phyloP scores from a whole-genome alignment of 768 basidiomycete genomes.

The Gymnopilus junonius region DNA sequence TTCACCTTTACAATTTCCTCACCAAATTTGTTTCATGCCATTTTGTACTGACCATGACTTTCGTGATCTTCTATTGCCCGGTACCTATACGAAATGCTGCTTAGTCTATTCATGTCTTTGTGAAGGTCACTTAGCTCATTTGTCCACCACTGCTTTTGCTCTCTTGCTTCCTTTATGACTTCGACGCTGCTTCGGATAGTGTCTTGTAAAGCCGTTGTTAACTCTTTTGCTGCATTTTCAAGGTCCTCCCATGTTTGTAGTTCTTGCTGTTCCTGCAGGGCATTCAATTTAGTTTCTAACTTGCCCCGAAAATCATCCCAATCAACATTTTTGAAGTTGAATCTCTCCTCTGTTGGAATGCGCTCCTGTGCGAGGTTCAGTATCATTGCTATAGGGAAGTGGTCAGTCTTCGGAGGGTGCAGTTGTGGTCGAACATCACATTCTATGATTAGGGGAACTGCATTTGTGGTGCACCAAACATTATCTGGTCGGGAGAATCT shows the following conservation, averaged over 20 bases:
- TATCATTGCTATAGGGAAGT: conserved; percentile 39
- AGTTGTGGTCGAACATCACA: conserved; percentile 29
- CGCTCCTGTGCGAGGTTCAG: conserved; percentile 25
- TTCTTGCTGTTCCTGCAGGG: neutral
- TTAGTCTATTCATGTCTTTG: conserved; percentile 17
- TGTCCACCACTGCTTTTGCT: conserved; percentile 28
- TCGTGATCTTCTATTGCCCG: conserved; percentile 26
- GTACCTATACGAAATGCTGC: conserved; percentile 1
- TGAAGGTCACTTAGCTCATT: conserved; percentile 29
- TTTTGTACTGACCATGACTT: conserved; percentile 17
- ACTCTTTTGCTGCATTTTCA: neutral
- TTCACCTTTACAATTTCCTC: conserved; percentile 24
- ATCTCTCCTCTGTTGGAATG: neutral
- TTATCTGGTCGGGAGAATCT: conserved; percentile 48
- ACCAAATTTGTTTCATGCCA: conserved; percentile 17
- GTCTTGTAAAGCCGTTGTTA: conserved; percentile 12
- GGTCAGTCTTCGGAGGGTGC: conserved; percentile 37
- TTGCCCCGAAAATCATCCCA: neutral
- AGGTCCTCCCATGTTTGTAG: neutral
- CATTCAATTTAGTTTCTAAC: neutral
- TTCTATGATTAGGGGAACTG: conserved; percentile 18
- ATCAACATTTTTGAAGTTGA: conserved; percentile 18
- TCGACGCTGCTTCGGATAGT: conserved; percentile 7
- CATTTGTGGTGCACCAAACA: conserved; percentile 34
- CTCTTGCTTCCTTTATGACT: neutral